Evolutionary conservation across 2,329 filamentous ascomycete species (phyloP), one percentile per base, ranked within the genome.

Genomic region (Claviceps africana): DNA sequence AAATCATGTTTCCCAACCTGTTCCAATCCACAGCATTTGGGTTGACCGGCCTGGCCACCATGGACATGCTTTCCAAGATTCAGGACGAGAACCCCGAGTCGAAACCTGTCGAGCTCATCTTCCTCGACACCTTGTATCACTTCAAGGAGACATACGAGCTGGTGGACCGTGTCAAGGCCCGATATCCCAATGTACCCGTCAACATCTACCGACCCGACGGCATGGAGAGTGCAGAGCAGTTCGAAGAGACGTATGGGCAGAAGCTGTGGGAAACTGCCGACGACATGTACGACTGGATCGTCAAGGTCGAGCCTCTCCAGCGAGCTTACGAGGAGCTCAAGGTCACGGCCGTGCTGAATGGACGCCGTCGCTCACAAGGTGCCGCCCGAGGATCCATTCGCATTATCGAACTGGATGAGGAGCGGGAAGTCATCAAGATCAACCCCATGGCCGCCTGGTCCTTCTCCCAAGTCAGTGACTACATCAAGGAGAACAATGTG

Each of bases 291-390:
- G 93, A 98, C 76, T 97, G 88, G 77, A 77, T 93, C 56, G 93
- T 90, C 72, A 98, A 98, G 75, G 93, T 98, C 48, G 93, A 98
- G 75, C 93, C 93, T 17, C 88, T 90, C 52, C 84, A 95, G 71
- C 83, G 93, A 56, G 88, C 93, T 7, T 97, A 96, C 70, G 75
- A 83, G 19, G 85, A 95, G 57, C 79, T 97, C 54, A 81, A 86
- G 62, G 90, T 97, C 53, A 85, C 86, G 53, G 93, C 93, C 51
- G 87, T 97, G 50, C 76, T 98, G 58, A 98, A 93, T 46, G 93
- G 93, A 51, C 88, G 93, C 54, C 82, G 93, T 56, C 82, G 88
- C 59, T 94, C 88, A 57, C 93, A 98, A 71, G 93, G 93, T 56
- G 91, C 89, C 57, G 88, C 93, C 73, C 86, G 93, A 55, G 89